Conservation (phyloP, 2,329 filamentous ascomycete species). For the Ceratocystis huliohia region DNA sequence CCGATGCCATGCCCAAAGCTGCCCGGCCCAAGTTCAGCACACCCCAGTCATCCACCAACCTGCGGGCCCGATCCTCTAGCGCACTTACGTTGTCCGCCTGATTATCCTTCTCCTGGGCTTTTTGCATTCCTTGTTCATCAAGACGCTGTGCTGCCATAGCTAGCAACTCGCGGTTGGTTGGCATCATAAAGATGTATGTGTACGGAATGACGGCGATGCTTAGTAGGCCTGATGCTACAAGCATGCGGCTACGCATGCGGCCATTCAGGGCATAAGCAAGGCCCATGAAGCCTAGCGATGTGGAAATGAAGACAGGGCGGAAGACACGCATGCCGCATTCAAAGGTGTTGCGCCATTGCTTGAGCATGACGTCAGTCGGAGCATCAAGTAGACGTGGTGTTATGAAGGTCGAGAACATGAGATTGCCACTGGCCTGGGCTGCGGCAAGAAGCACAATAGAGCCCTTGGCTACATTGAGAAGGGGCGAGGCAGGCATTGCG, state of each 20-base stretch:
- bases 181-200: slow-evolving; percentile 14
- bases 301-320: slow-evolving; percentile 9
- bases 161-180: slow-evolving; percentile 15
- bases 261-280: slow-evolving; percentile 5
- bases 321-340: slow-evolving; percentile 7
- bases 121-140: slow-evolving; percentile 2
- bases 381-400: slow-evolving; percentile 18
- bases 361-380: slow-evolving; percentile 14
- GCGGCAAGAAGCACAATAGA: slow-evolving; percentile 8
- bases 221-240: neutral
- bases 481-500: neutral
- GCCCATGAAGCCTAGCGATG: slow-evolving; percentile 1
- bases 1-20: slow-evolving; percentile 6
- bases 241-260: slow-evolving; percentile 1
- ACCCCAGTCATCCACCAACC: slow-evolving; percentile 17
- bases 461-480: slow-evolving; percentile 10
- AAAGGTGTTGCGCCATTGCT: slow-evolving; percentile 17
- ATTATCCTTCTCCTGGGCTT: neutral
- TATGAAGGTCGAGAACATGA: neutral
- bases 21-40: slow-evolving; percentile 17
- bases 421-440: slow-evolving; percentile 6
- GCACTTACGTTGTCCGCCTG: neutral
- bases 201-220: slow-evolving; percentile 12
- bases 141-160: slow-evolving; percentile 5
- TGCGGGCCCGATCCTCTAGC: slow-evolving; percentile 8